A percentile compares a stretch with the other conserved stretches of the same genome.
These are phyloP conservation scores for Hypericum androsaemum DNA, from an alignment of 345 rosid species.

Conservation along the genomic window DNA sequence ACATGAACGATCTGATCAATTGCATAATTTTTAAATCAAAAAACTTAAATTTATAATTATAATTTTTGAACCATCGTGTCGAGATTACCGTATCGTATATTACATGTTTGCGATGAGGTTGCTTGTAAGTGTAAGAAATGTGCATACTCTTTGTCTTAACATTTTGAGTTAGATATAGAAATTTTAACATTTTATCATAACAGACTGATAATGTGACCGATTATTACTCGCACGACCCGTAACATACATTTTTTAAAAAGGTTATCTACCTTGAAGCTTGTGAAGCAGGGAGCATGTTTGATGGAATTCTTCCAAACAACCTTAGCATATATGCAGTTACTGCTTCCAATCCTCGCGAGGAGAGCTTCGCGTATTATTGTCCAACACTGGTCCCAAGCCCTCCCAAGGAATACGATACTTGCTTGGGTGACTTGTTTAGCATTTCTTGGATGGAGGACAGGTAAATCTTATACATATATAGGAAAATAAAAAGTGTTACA, in stretches of 20 bases:
- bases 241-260: constrained; percentile 10
- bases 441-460: constrained; percentile 81
- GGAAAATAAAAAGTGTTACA: background rate
- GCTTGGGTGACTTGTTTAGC: constrained; percentile 67
- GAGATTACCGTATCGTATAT: too few relatives aligned
- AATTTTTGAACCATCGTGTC: too few relatives aligned
- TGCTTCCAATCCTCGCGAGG: constrained; percentile 42
- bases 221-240: too few relatives aligned
- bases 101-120: too few relatives aligned
- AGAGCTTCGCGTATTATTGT: constrained; percentile 45
- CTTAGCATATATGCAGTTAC: constrained; percentile 45
- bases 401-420: constrained; percentile 23
- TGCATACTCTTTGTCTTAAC: too few relatives aligned
- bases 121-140: too few relatives aligned
- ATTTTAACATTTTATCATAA: too few relatives aligned
- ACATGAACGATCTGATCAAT: too few relatives aligned
- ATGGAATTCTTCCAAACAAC: constrained; percentile 37
- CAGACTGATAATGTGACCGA: too few relatives aligned
- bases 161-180: too few relatives aligned
- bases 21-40: too few relatives aligned
- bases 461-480: constrained; percentile 12
- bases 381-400: constrained; percentile 15
- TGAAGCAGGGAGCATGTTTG: constrained; percentile 56
- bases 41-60: too few relatives aligned
- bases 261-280: constrained; percentile 65